Evolutionary conservation across 163 green algal species (phyloP).

Genomic region (Coccomyxa subellipsoidea): DNA sequence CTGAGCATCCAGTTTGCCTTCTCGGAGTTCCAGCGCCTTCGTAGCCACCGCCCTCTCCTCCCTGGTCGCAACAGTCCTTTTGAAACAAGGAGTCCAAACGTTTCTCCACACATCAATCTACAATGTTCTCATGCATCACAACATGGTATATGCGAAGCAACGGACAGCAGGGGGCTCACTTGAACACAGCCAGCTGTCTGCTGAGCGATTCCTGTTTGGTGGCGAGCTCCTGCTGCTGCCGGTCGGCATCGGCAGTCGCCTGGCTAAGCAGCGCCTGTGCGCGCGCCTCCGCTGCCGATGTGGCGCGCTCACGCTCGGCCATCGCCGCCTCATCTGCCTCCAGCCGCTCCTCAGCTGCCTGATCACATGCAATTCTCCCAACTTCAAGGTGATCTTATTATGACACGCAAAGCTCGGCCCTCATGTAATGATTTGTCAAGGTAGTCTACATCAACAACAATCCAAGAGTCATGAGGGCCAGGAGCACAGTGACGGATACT

Average conservation of each 20-base stretch:
- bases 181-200: background rate
- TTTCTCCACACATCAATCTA: too few relatives aligned
- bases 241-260: conserved; percentile 12
- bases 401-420: too few relatives aligned
- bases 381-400: too few relatives aligned
- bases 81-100: background rate
- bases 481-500: too few relatives aligned
- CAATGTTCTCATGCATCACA: too few relatives aligned
- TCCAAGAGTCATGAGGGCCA: too few relatives aligned
- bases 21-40: background rate
- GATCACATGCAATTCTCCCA: background rate
- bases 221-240: conserved; percentile 13
- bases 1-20: background rate
- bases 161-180: background rate
- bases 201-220: background rate
- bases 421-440: too few relatives aligned
- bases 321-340: conserved; percentile 9
- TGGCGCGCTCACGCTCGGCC: conserved; percentile 1
- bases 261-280: conserved; percentile 9
- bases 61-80: background rate
- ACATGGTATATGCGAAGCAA: too few relatives aligned
- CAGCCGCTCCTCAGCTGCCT: background rate
- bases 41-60: background rate
- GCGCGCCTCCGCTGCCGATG: conserved; percentile 17
- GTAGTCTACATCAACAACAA: too few relatives aligned